Percentiles rank a stretch among this genome's conserved stretches.
Conservation (phyloP, 257 asterid species). For the Catharanthus roseus region DNA sequence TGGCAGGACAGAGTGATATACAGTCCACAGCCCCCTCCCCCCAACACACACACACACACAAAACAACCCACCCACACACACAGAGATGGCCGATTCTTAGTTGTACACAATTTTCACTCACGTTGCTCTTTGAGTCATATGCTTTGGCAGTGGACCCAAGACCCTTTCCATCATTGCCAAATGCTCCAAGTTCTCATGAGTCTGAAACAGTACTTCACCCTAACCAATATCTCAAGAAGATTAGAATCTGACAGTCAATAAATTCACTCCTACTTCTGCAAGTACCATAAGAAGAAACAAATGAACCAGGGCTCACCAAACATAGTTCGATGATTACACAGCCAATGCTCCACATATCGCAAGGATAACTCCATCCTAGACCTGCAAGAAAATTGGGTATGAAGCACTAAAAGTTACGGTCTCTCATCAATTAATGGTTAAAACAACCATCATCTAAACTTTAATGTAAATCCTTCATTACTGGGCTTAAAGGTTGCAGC, state of each 20-base stretch:
- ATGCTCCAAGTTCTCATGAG: conserved; percentile 93
- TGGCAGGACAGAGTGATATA: neutral
- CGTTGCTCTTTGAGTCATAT: conserved; percentile 72
- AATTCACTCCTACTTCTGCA: neutral
- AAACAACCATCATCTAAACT: neutral
- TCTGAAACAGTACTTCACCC: conserved; percentile 91
- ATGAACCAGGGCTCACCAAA: conserved; percentile 48
- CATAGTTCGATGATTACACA: conserved; percentile 90
- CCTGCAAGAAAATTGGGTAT: conserved; percentile 39
- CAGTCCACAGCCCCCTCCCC: neutral
- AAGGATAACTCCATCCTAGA: conserved; percentile 87
- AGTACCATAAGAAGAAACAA: neutral
- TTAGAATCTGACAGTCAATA: neutral
- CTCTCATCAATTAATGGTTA: neutral
- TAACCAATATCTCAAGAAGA: conserved; percentile 12
- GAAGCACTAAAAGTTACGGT: neutral
- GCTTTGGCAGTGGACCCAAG: conserved; percentile 83
- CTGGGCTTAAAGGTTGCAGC: neutral
- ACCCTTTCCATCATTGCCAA: conserved; percentile 98
- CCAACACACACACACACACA: no score
- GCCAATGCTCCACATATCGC: conserved; percentile 95
- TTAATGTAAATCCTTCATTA: neutral
- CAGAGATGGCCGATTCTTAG: neutral
- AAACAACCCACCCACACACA: no score
- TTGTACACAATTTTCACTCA: conserved; percentile 24